Percentiles rank a stretch among this genome's conserved stretches.
phyloP scores from a whole-genome alignment of 768 basidiomycete genomes.

The Termitomyces sp. region DNA sequence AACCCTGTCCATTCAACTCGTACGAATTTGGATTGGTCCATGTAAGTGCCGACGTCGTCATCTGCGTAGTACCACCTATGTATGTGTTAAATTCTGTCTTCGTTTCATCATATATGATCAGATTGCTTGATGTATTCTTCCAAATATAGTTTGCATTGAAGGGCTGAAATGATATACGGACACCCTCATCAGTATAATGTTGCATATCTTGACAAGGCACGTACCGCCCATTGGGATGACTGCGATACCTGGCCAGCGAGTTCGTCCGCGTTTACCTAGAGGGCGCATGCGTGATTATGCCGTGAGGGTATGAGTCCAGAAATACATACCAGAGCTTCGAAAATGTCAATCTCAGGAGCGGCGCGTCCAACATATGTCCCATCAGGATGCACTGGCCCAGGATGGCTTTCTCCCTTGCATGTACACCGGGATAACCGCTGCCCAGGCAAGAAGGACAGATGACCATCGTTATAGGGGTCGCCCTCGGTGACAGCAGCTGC shows the following conservation, averaged over 20 bases:
- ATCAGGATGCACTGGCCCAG: constrained; percentile 70
- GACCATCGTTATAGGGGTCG: constrained; percentile 33
- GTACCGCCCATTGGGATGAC: constrained; percentile 76
- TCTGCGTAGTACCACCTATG: constrained; percentile 65
- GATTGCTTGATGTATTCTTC: constrained; percentile 54
- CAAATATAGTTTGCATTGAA: constrained; percentile 71
- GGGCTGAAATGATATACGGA: constrained; percentile 36
- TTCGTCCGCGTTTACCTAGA: constrained; percentile 39
- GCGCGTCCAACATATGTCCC: constrained; percentile 75
- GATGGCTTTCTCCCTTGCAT: constrained; percentile 75
- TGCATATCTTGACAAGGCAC: constrained; percentile 20
- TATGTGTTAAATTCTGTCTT: constrained; percentile 56
- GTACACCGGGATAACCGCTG: constrained; percentile 86
- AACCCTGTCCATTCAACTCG: constrained; percentile 51
- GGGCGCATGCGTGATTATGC: background rate
- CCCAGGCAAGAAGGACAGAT: constrained; percentile 71
- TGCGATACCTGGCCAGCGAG: constrained; percentile 67
- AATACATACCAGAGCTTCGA: constrained; percentile 64
- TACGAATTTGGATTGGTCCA: constrained; percentile 68
- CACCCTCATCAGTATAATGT: background rate
- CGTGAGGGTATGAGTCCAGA: background rate
- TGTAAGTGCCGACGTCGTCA: constrained; percentile 72
- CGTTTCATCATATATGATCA: constrained; percentile 50
- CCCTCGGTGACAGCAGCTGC: constrained; percentile 56
- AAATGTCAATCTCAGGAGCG: constrained; percentile 88